A percentile compares a stretch with the other conserved stretches of the same genome.
These are phyloP conservation scores for Cucurbita pepo DNA, from an alignment of 306 rosid species.

Conservation along the genomic window DNA sequence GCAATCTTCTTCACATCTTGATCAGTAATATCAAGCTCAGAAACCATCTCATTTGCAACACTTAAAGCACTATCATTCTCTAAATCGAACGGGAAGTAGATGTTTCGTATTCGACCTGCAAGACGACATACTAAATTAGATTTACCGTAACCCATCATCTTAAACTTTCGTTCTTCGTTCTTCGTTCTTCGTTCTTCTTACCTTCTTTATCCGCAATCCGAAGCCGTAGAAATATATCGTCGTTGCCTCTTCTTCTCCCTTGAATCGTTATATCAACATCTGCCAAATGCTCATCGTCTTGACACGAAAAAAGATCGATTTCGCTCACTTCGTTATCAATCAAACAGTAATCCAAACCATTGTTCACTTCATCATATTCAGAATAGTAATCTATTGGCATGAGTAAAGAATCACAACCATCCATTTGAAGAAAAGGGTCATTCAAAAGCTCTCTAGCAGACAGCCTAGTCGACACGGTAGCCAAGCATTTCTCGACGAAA, in stretches of 20 bases:
- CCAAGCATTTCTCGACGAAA: constrained; percentile 87
- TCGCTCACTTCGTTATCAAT: constrained; percentile 28
- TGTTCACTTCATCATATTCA: constrained; percentile 37
- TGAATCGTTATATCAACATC: constrained; percentile 51
- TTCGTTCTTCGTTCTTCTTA: constrained; percentile 1
- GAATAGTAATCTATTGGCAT: constrained; percentile 25
- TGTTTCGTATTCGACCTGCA: constrained; percentile 74
- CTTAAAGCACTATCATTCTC: constrained; percentile 73
- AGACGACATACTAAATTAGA: neutral
- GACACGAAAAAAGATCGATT: constrained; percentile 56
- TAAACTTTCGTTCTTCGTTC: no score
- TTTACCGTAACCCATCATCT: neutral
- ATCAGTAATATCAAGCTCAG: constrained; percentile 75
- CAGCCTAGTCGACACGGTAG: constrained; percentile 58
- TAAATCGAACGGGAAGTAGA: constrained; percentile 85
- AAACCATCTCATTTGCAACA: constrained; percentile 81
- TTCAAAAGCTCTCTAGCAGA: constrained; percentile 72
- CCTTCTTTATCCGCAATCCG: constrained; percentile 89
- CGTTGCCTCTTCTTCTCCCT: constrained; percentile 61
- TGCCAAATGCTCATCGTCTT: constrained; percentile 47
- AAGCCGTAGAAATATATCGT: constrained; percentile 75
- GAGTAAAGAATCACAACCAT: constrained; percentile 41
- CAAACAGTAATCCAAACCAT: constrained; percentile 25
- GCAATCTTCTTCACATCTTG: constrained; percentile 78
- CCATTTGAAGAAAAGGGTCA: constrained; percentile 72